Evolutionary conservation across 768 basidiomycete genomes (phyloP).

Genomic region (Pleurotus ostreatus): DNA sequence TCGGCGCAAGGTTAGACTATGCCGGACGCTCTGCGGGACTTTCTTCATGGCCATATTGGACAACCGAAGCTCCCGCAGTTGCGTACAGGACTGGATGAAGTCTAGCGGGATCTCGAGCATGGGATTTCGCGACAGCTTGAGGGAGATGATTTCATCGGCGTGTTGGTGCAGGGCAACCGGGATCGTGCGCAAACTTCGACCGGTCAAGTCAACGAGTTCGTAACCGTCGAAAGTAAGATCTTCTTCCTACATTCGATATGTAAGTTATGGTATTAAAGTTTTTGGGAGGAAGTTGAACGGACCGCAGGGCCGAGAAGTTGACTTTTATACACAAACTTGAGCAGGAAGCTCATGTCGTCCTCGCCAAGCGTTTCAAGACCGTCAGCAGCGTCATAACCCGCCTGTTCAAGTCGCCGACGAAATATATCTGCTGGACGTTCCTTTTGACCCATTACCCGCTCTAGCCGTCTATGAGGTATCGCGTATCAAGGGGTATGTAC

Average conservation of each 20-base stretch:
- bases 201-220: constrained; percentile 78
- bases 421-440: constrained; percentile 88
- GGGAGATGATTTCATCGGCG: constrained; percentile 77
- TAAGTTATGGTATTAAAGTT: too few relatives aligned
- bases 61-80: constrained; percentile 79
- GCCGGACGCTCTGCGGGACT: constrained; percentile 79
- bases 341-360: constrained; percentile 78
- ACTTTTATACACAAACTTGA: constrained; percentile 88
- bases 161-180: constrained; percentile 84
- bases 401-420: constrained; percentile 77
- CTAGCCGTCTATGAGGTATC: constrained; percentile 32
- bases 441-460: constrained; percentile 75
- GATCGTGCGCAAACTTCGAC: constrained; percentile 77
- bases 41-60: constrained; percentile 94
- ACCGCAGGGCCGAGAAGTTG: constrained; percentile 63
- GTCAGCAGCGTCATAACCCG: constrained; percentile 83
- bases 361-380: constrained; percentile 71
- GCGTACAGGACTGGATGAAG: constrained; percentile 86
- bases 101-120: constrained; percentile 96
- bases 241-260: constrained; percentile 33
- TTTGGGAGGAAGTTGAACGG: constrained; percentile 21
- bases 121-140: constrained; percentile 90
- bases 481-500: background rate
- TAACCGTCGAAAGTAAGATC: constrained; percentile 67
- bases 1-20: constrained; percentile 67